phyloP scores from a whole-genome alignment of 768 basidiomycete species.

The Coprinopsis sp. region DNA sequence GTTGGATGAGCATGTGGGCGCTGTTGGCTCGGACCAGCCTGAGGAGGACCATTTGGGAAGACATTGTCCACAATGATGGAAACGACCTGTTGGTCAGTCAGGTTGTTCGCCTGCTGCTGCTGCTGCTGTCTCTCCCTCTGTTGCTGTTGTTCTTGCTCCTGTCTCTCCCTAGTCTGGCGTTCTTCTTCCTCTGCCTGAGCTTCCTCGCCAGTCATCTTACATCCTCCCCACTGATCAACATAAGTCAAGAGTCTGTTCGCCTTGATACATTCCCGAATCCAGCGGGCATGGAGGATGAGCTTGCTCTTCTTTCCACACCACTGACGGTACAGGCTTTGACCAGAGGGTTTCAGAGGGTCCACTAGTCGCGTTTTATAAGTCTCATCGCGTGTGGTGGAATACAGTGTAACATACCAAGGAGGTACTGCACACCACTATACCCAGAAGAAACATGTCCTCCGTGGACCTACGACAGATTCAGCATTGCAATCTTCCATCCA shows the following conservation, averaged over 20 bases:
- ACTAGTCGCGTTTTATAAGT: no score
- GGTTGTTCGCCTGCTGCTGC: background rate
- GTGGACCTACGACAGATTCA: constrained; percentile 51
- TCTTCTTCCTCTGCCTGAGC: constrained; percentile 6
- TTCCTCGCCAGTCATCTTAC: constrained; percentile 74
- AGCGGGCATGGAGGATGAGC: constrained; percentile 65
- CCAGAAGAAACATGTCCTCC: constrained; percentile 70
- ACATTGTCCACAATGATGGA: background rate
- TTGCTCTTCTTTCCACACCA: constrained; percentile 79
- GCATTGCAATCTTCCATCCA: constrained; percentile 7
- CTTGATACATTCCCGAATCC: constrained; percentile 77
- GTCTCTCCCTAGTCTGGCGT: background rate
- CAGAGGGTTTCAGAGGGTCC: constrained; percentile 72
- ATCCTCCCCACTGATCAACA: constrained; percentile 72
- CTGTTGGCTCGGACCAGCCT: background rate
- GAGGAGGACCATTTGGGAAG: no score
- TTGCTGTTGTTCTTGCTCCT: constrained; percentile 1
- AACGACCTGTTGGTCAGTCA: background rate
- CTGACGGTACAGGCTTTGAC: constrained; percentile 77
- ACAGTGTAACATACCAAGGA: no score
- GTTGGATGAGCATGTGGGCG: constrained; percentile 12
- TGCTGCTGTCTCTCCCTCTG: constrained; percentile 1
- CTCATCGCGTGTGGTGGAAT: no score
- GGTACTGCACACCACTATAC: constrained; percentile 76
- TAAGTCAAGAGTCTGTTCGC: constrained; percentile 67